Evolutionary conservation across 768 basidiomycete species (phyloP).

Genomic region (Kwoniella dendrophila): DNA sequence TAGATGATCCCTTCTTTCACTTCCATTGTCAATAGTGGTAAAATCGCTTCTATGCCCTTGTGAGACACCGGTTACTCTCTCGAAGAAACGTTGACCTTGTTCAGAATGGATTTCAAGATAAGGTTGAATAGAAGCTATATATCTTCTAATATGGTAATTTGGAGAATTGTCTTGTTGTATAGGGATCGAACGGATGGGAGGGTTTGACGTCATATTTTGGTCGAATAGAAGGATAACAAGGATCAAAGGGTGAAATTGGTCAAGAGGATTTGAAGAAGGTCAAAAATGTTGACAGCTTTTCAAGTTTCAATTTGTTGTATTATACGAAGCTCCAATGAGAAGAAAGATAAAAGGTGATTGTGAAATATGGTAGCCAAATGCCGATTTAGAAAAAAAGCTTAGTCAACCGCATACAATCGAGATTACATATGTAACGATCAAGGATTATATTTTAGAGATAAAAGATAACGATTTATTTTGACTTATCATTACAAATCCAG

Average conservation of each 20-base stretch:
- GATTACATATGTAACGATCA: no score
- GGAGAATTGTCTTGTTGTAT: constrained; percentile 12
- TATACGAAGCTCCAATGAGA: not conserved
- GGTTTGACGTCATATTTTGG: constrained; percentile 25
- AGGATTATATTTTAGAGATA: no score
- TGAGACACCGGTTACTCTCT: not conserved
- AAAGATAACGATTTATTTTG: not conserved
- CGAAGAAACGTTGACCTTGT: not conserved
- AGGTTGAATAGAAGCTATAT: constrained; percentile 23
- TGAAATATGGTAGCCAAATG: not conserved
- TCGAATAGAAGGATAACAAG: not conserved
- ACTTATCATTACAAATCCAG: not conserved
- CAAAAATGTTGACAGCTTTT: not conserved
- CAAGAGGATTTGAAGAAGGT: not conserved
- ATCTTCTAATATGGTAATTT: constrained; percentile 18
- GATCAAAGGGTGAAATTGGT: not conserved
- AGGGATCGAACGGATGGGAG: constrained; percentile 30
- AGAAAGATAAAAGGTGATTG: not conserved
- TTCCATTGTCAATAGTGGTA: no score
- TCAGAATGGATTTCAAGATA: not conserved
- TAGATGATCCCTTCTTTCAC: no score
- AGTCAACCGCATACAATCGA: no score
- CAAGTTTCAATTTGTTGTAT: not conserved
- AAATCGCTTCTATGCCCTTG: not conserved
- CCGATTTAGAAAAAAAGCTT: not conserved